Evolutionary conservation across 176 grass and related monocot genomes (phyloP).

Genomic region (Aegilops longissima): DNA sequence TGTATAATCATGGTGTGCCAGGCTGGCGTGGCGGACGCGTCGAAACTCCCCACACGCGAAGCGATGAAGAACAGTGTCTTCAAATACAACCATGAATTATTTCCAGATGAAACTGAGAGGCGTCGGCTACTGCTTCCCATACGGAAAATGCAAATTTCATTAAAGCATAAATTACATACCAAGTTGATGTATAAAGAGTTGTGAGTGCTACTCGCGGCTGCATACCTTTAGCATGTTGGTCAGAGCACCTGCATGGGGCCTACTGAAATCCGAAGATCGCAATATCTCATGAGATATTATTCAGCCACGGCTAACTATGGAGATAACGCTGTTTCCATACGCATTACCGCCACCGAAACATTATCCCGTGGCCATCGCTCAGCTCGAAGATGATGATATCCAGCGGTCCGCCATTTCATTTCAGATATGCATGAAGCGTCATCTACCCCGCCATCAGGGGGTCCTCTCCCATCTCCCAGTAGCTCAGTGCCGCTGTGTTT

Average conservation of each 20-base stretch:
- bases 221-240: slow-evolving; percentile 21
- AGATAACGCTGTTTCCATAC: neutral
- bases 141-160: neutral
- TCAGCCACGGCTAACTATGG: neutral
- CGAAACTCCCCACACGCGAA: too few species aligned
- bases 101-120: neutral
- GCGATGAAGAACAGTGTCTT: too few species aligned
- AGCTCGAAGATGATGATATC: too few species aligned
- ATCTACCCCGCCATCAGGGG: neutral
- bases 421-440: neutral
- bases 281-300: neutral
- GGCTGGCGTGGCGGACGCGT: too few species aligned
- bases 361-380: neutral
- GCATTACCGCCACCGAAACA: neutral
- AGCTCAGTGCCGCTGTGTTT: slow-evolving; percentile 31
- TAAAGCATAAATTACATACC: neutral
- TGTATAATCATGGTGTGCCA: too few species aligned
- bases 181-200: neutral
- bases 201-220: neutral
- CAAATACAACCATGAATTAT: too few species aligned
- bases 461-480: neutral
- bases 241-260: slow-evolving; percentile 2
- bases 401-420: too few species aligned
- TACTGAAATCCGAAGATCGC: neutral
- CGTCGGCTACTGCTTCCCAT: neutral